phyloP scores from a whole-genome alignment of 768 basidiomycete species.

The Amanita phalloides region DNA sequence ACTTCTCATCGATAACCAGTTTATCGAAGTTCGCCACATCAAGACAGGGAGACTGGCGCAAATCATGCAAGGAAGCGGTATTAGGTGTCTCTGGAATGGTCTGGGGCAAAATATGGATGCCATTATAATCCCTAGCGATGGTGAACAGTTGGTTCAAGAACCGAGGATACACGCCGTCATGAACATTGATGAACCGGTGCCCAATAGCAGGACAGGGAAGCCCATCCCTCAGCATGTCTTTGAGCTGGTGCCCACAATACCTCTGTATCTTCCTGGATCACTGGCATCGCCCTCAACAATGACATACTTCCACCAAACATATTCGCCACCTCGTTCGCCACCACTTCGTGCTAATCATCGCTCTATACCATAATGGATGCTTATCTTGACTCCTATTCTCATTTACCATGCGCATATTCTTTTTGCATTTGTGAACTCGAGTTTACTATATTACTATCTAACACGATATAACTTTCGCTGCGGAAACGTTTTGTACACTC shows the following conservation, averaged over 20 bases:
- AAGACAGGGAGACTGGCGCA: conserved; percentile 75
- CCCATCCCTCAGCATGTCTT: conserved; percentile 64
- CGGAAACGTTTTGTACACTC: not conserved
- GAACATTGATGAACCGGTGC: conserved; percentile 37
- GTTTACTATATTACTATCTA: not conserved
- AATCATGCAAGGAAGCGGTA: conserved; percentile 70
- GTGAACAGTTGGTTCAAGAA: conserved; percentile 59
- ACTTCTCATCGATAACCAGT: conserved; percentile 80
- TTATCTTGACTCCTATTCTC: not conserved
- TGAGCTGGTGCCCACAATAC: conserved; percentile 69
- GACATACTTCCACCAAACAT: conserved; percentile 41
- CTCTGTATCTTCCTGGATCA: conserved; percentile 55
- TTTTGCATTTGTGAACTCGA: not conserved
- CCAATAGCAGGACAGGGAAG: conserved; percentile 28
- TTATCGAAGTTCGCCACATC: conserved; percentile 88
- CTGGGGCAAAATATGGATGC: conserved; percentile 45
- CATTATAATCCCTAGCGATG: conserved; percentile 45
- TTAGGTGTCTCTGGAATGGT: conserved; percentile 90
- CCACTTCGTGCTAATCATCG: conserved; percentile 22
- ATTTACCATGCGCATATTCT: not conserved
- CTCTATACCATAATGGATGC: conserved; percentile 11
- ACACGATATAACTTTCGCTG: not conserved
- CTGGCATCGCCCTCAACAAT: conserved; percentile 43
- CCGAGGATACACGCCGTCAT: conserved; percentile 82
- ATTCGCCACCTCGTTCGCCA: conserved; percentile 48